A percentile compares a stretch with the other conserved stretches of the same genome.
phyloP scores from a whole-genome alignment of 441 rosid genomes.

The Omphalea diandra region DNA sequence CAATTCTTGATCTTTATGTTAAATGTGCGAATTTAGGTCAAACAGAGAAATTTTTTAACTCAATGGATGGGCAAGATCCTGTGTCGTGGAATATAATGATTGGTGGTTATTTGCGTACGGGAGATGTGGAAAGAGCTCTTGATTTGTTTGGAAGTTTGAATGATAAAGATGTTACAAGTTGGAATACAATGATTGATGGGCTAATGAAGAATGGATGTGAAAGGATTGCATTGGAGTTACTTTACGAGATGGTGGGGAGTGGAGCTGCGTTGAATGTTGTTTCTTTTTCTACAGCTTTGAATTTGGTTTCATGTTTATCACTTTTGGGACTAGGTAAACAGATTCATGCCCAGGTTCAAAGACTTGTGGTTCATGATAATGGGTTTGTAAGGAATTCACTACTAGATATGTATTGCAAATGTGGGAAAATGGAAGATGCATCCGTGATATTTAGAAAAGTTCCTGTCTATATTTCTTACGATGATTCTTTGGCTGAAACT shows the following conservation, averaged over 20 bases:
- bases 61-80: conserved; percentile 33
- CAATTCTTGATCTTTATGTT: conserved; percentile 48
- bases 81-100: conserved; percentile 51
- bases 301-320: conserved; percentile 24
- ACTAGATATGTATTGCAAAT: conserved; percentile 33
- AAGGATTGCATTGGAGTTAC: conserved; percentile 19
- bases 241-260: conserved; percentile 26
- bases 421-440: conserved; percentile 27
- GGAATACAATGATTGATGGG: conserved; percentile 31
- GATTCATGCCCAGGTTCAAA: conserved; percentile 25
- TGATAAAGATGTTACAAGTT: conserved; percentile 24
- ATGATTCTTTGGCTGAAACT: conserved; percentile 16
- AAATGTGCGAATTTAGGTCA: conserved; percentile 36
- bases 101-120: conserved; percentile 30
- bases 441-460: conserved; percentile 7
- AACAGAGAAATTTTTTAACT: conserved; percentile 36
- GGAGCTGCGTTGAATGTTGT: conserved; percentile 34
- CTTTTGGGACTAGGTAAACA: conserved; percentile 24
- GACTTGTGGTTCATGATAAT: conserved; percentile 12
- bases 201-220: conserved; percentile 25
- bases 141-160: conserved; percentile 35
- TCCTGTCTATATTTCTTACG: conserved; percentile 2
- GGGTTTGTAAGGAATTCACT: conserved; percentile 29
- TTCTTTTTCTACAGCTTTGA: conserved; percentile 28
- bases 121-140: conserved; percentile 39